Evolutionary conservation across 73 alveolate genomes (phyloP).

Genomic region (Paramecium tetraurelia): DNA sequence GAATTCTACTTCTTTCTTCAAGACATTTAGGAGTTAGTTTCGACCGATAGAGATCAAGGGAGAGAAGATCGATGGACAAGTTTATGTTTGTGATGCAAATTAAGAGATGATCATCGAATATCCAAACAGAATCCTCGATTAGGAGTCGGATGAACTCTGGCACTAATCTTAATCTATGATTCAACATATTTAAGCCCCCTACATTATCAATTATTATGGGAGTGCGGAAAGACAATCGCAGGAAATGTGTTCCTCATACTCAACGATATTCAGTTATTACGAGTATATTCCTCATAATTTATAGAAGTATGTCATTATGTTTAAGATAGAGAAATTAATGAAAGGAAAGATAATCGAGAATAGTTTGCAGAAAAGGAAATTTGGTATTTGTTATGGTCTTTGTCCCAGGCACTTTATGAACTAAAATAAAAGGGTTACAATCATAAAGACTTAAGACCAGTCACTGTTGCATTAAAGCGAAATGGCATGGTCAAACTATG

Average conservation of each 20-base stretch:
- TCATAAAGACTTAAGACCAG: neutral
- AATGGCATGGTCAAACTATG: neutral
- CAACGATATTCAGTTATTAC: neutral
- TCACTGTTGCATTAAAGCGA: neutral
- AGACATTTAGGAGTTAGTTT: neutral
- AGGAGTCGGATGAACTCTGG: neutral
- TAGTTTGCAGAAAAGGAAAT: neutral
- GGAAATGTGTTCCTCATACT: neutral
- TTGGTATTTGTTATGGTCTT: constrained; percentile 4
- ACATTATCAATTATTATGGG: neutral
- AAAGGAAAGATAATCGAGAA: neutral
- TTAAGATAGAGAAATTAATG: neutral
- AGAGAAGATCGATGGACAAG: neutral
- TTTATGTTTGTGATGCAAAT: neutral
- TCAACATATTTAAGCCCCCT: neutral
- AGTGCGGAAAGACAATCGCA: neutral
- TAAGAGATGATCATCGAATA: neutral
- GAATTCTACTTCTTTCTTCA: neutral
- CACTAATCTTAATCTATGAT: neutral
- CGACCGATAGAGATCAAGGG: neutral
- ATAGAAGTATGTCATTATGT: neutral
- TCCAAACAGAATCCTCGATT: neutral
- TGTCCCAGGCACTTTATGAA: neutral
- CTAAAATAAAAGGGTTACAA: neutral
- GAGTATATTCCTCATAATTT: neutral